Conservation (phyloP, 495 filamentous ascomycete genomes). For the Aspergillus incahuasiensis region DNA sequence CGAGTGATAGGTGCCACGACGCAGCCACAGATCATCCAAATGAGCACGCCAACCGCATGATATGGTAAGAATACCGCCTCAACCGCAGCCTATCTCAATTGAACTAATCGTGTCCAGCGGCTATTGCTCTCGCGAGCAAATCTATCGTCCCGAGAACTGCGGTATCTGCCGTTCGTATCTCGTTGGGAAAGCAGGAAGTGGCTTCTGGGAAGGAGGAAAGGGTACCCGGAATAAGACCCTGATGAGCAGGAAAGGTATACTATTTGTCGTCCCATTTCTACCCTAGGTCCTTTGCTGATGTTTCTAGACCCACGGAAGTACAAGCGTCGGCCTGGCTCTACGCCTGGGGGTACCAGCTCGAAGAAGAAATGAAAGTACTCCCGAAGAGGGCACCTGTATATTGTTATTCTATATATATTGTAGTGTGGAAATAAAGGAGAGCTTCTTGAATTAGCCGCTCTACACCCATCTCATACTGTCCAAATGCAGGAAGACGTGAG, state of each 20-base stretch:
- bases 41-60: slow-evolving; percentile 86
- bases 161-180: slow-evolving; percentile 69
- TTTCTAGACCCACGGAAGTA: slow-evolving; percentile 62
- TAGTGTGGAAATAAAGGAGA: too few relatives aligned
- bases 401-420: too few relatives aligned
- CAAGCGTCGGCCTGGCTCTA: slow-evolving; percentile 42
- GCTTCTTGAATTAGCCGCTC: too few relatives aligned
- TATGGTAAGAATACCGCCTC: slow-evolving; percentile 50
- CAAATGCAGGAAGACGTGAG: too few relatives aligned
- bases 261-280: background rate
- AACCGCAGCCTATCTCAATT: background rate
- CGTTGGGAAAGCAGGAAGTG: slow-evolving; percentile 63
- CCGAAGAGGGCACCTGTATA: too few relatives aligned
- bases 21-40: slow-evolving; percentile 63
- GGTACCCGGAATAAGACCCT: slow-evolving; percentile 65
- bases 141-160: slow-evolving; percentile 76
- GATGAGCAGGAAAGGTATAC: slow-evolving; percentile 64
- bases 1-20: slow-evolving; percentile 66
- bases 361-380: slow-evolving; percentile 23
- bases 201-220: slow-evolving; percentile 92
- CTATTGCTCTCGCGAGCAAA: slow-evolving; percentile 78
- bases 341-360: slow-evolving; percentile 25
- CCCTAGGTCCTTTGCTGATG: slow-evolving; percentile 1
- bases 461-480: too few relatives aligned
- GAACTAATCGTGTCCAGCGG: slow-evolving; percentile 38